These are phyloP conservation scores for Pleurotus citrinopileatus DNA, from an alignment of 768 basidiomycete genomes.

Conservation along the genomic window DNA sequence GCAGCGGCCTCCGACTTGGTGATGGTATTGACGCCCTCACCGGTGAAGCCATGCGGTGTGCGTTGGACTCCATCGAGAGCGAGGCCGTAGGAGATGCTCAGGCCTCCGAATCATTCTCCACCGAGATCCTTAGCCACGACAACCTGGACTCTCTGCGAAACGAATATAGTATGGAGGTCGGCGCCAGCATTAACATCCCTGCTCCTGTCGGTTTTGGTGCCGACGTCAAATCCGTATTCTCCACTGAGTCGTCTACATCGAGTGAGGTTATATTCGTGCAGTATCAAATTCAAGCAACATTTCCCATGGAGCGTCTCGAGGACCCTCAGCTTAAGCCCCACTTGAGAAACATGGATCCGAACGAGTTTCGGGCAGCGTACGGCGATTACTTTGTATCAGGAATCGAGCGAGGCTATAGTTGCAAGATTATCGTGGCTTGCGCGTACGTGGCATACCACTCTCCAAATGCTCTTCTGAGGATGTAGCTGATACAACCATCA, in stretches of 20 bases:
- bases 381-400: neutral
- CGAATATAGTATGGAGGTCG: neutral
- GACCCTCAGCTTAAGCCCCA: neutral
- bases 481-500: neutral
- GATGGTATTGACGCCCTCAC: neutral
- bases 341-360: neutral
- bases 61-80: neutral
- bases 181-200: constrained; percentile 1
- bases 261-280: neutral
- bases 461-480: neutral
- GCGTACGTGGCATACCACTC: neutral
- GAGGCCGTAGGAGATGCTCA: neutral
- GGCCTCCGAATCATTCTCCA: neutral
- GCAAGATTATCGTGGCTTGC: constrained; percentile 1
- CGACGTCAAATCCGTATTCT: neutral
- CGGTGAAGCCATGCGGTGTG: neutral
- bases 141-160: neutral
- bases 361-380: neutral
- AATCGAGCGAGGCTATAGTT: neutral
- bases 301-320: neutral
- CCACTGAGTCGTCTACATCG: neutral
- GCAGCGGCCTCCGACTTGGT: neutral
- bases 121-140: neutral
- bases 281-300: neutral
- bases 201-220: neutral